Evolutionary conservation across 73 alveolate species (phyloP), one percentile per base, ranked within the genome.

Genomic region (Tetrahymena elliotti): DNA sequence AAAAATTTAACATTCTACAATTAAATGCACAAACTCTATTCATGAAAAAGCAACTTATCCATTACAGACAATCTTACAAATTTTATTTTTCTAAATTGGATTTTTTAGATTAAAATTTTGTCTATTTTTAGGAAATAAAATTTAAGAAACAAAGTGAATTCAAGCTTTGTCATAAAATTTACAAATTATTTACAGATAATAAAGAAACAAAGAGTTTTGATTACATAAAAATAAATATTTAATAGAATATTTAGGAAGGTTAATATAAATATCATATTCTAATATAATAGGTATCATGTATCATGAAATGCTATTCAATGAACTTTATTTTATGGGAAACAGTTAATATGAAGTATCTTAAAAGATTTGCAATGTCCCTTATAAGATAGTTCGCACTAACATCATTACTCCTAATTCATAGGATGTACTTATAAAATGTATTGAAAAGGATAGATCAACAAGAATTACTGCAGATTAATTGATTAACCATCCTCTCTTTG

Each of bases 291-390:
- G 96, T 53, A 52, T 94, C 68, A 36, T 94, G 47, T 92, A 84
- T 52, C 96, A 94, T 52, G 96, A 94, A 35, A 94, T 94, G 52
- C 47, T 94, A 18, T 94, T 94, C 47, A 94, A 94, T 52, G 96
- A 94, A 53, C 82, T 94, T 18, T 94, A 94, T 35, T 94, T 84
- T 68, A 94, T 94, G 68, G 96, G 96, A 24, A 88, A 41, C 36
- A 84, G 95, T 52, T 53, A 94, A 92, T 94, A 94, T 88, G 96
- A 94, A 94, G 96, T 94, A 35, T 84, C 96, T 16, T 38, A 94
- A 53, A 94, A 94, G 41, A 94, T 94, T 36, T 47, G 93, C 39
- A 94, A 92, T 36, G 93, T 52, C 33, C 38, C 68, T 27, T 94
- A 94, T 24, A 53, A 35, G 33, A 38, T 94, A 47, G 93, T 84